Evolutionary conservation across 345 rosid species (phyloP), one percentile per base, ranked within the genome.

Genomic region (Camelina laxa): DNA sequence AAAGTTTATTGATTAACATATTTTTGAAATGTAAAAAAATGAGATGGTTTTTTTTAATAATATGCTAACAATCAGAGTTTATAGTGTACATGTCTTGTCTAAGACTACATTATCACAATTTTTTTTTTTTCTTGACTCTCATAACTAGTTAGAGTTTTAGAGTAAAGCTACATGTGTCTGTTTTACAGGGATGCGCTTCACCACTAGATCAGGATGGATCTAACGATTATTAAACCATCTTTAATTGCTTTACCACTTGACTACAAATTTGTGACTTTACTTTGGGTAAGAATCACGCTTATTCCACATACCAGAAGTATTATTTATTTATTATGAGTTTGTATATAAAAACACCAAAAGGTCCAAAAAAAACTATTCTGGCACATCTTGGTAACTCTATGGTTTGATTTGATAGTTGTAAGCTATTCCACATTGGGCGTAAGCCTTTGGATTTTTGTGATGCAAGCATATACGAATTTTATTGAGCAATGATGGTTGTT

Each of bases 391-490:
- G 31, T 70, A 59, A 6, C 12, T 21, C 61, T 16, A 61, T 72
- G 69, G 62, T 33, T 27, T 27, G 47, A 53, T 51, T 13, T 51
- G 47, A 53, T 53, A 73, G 22, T 53, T 41, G 49, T 60, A 60
- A 44, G 15, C 38, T 51, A 72, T 38, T 49, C n/a, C n/a, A 54
- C 3, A 8, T 30, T 73, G 69, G 56, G 54, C 8, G n/a, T 36
- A 58, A 67, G 58, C 41, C 72, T 49, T 75, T 67, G 78, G 78
- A 48, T 1, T 14, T 74, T 58, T 67, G 67, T 66, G 78, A 75
- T 67, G 41, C 55, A 47, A 60, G 54, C 39, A 67, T 57, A 59
- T 58, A 58, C 27, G 4, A 35, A 35, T 36, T 66, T 4, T 7
- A 36, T 47, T 38, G 31, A 66, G 60, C 77, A 65, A 45, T 56